phyloP scores from a whole-genome alignment of 768 basidiomycete genomes.

The Suillus brevipes region DNA sequence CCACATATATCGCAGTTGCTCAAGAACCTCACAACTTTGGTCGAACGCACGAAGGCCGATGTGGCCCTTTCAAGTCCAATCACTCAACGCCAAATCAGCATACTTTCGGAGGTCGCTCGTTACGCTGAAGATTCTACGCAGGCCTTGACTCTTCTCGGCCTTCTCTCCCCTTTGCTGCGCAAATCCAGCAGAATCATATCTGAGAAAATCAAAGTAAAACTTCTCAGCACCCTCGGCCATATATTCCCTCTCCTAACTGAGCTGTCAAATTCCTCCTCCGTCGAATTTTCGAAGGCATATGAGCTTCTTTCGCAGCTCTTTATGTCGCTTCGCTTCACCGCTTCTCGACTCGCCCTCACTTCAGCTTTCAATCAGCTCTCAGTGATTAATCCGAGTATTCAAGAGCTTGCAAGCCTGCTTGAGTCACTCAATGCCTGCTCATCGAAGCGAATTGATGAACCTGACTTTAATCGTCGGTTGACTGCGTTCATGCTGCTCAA shows the following conservation, averaged over 20 bases:
- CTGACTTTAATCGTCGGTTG: slow-evolving; percentile 88
- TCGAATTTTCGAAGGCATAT: slow-evolving; percentile 53
- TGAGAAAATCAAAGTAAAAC: slow-evolving; percentile 83
- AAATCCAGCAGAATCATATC: slow-evolving; percentile 73
- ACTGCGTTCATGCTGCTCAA: slow-evolving; percentile 74
- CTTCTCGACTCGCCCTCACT: slow-evolving; percentile 68
- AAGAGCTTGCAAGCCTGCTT: slow-evolving; percentile 53
- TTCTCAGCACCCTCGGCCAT: slow-evolving; percentile 69
- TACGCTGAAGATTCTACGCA: slow-evolving; percentile 70
- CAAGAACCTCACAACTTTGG: slow-evolving; percentile 64
- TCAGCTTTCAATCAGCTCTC: slow-evolving; percentile 59
- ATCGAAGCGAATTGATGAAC: slow-evolving; percentile 78
- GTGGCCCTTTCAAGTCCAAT: slow-evolving; percentile 58
- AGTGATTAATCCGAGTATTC: slow-evolving; percentile 40
- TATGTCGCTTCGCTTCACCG: slow-evolving; percentile 69
- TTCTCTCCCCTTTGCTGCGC: slow-evolving; percentile 80
- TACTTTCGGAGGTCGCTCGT: slow-evolving; percentile 78
- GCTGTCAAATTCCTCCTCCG: slow-evolving; percentile 46
- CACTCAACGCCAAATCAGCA: slow-evolving; percentile 76
- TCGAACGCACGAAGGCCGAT: slow-evolving; percentile 59
- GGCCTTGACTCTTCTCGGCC: slow-evolving; percentile 65
- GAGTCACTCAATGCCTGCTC: slow-evolving; percentile 86
- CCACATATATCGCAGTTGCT: slow-evolving; percentile 75
- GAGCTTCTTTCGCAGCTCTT: slow-evolving; percentile 75
- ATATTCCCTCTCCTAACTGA: slow-evolving; percentile 69